These are phyloP conservation scores for Mytilinidion resinicola DNA, from an alignment of 495 filamentous ascomycete species.

Conservation along the genomic window DNA sequence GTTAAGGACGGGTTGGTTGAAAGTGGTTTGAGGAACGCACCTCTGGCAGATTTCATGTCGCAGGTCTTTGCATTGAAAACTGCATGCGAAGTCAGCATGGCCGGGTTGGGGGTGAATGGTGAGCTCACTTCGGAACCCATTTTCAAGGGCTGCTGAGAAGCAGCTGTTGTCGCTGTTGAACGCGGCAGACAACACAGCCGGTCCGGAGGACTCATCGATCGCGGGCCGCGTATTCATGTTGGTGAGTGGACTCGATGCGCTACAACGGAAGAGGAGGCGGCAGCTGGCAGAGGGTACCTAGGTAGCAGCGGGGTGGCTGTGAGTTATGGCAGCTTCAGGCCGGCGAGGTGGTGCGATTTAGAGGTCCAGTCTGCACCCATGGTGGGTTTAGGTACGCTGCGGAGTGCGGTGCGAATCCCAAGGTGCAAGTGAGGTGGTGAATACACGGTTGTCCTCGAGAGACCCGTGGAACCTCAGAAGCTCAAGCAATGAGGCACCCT, in stretches of 20 bases:
- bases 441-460: no score
- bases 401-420: no score
- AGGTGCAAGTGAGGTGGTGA: no score
- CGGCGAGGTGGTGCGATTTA: no score
- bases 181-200: constrained; percentile 71
- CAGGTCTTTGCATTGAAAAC: constrained; percentile 20
- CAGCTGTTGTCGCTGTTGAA: constrained; percentile 85
- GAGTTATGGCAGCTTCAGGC: no score
- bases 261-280: neutral
- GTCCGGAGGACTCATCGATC: constrained; percentile 68
- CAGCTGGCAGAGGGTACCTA: no score
- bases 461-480: no score
- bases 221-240: constrained; percentile 85
- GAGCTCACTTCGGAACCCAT: constrained; percentile 74
- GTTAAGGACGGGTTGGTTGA: constrained; percentile 4
- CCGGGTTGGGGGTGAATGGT: neutral
- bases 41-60: constrained; percentile 13
- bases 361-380: no score
- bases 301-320: no score
- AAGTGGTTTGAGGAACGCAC: constrained; percentile 1
- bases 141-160: constrained; percentile 84
- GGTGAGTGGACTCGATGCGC: constrained; percentile 2
- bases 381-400: no score
- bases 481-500: no score
- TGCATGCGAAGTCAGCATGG: neutral